Evolutionary conservation across 768 basidiomycete genomes (phyloP), one percentile per base, ranked within the genome.

Genomic region (Amanita muscaria): DNA sequence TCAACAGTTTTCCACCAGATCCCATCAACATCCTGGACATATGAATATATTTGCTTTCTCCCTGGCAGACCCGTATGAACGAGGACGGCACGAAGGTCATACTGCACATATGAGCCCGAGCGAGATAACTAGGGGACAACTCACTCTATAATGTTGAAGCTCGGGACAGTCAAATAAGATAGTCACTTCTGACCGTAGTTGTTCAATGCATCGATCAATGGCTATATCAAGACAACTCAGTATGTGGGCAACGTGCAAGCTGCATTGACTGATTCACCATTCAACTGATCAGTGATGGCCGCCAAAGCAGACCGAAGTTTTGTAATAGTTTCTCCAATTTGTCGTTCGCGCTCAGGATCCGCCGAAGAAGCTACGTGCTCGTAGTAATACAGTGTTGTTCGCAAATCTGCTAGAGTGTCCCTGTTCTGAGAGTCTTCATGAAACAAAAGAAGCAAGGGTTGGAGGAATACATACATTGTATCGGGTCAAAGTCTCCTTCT

Each of bases 1-100:
- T 88, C 88, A 6, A 83, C 69, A 2, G 79, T 82, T 63, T 85
- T 89, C 84, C 85, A 90, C 88, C 88, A 91, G 3, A 58, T 62
- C 4, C 72, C 79, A 34, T 76, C 70, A 22, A 58, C 59, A 45
- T 79, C 74, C 47, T 80, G 74, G 10, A 87, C 77, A 50, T 88
- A 91, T 5, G 83, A 83, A 57, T 88, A 87, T 7, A 86, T 64
- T 53, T 88, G 83, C 45, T 74, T 85, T 36, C 88, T 68, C 7
- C 88, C 88, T 32, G 78, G 81, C 24, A 87, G 62, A 4, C 88
- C 88, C 9, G 83, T 85, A 51, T 88, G 83, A 36, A 87, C 67
- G 30, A 89, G 68, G 4, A 88, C 87, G 6, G 74, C 80, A 2
- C 85, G 81, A 18, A 91, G 74, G 50, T 88, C 85, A 54, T 89